A percentile compares a stretch with the other conserved stretches of the same genome.
phyloP scores from a whole-genome alignment of 2,329 filamentous ascomycete species.

The Gnomoniopsis smithogilvyi region DNA sequence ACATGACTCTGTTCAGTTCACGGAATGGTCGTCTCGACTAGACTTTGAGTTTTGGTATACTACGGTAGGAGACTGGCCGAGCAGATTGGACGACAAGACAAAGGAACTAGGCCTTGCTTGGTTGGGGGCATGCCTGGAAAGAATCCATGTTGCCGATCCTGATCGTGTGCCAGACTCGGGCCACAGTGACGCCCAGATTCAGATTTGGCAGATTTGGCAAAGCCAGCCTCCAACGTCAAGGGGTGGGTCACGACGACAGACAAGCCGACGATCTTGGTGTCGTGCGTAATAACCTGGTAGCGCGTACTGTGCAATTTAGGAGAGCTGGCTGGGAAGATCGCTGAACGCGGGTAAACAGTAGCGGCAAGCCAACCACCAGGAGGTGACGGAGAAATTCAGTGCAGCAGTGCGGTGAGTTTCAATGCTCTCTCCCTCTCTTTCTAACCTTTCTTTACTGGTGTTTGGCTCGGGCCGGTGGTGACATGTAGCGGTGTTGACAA shows the following conservation, averaged over 20 bases:
- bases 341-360: neutral
- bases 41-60: neutral
- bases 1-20: neutral
- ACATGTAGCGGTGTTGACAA: neutral
- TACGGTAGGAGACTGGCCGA: neutral
- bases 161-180: neutral
- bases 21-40: neutral
- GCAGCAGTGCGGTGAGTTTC: neutral
- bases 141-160: neutral
- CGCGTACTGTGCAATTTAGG: neutral
- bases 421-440: no score
- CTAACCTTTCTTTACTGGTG: no score
- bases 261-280: slow-evolving; percentile 1
- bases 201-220: no score
- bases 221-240: no score
- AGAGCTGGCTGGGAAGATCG: neutral
- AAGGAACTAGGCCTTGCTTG: no score
- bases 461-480: no score
- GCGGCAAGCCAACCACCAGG: no score
- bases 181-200: no score
- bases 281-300: neutral
- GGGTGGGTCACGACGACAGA: neutral
- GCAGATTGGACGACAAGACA: neutral
- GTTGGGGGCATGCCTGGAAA: neutral
- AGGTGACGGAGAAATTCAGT: neutral